Conservation (phyloP, 805 yeast genomes). For the Starmerella roubikii region DNA sequence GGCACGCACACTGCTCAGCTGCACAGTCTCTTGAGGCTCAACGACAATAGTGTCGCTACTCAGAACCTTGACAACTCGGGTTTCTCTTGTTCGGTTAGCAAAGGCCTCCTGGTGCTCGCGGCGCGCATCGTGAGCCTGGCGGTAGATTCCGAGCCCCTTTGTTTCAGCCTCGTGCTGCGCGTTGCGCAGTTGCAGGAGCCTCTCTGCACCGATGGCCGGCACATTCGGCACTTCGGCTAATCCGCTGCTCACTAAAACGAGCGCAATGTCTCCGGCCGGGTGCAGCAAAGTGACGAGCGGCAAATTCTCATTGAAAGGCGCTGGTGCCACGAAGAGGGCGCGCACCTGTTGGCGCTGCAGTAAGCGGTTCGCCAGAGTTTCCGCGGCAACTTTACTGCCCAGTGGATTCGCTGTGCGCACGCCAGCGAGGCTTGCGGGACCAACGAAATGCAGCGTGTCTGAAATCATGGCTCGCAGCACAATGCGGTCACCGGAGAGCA, state of each 20-base stretch:
- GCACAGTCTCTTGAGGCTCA: conserved; percentile 43
- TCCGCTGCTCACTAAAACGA: conserved; percentile 52
- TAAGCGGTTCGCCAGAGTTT: conserved; percentile 31
- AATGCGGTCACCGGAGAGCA: conserved; percentile 67
- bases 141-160: conserved; percentile 10
- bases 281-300: conserved; percentile 41
- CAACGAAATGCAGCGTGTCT: conserved; percentile 39
- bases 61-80: conserved; percentile 45
- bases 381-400: conserved; percentile 27
- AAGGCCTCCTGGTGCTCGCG: conserved; percentile 31
- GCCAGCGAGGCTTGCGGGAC: conserved; percentile 61
- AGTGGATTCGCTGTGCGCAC: conserved; percentile 29
- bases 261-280: conserved; percentile 67
- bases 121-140: conserved; percentile 26
- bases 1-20: conserved; percentile 60
- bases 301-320: conserved; percentile 29
- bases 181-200: conserved; percentile 48
- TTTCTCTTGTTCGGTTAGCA: conserved; percentile 30
- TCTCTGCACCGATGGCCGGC: conserved; percentile 59
- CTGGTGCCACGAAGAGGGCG: conserved; percentile 45
- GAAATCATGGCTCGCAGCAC: conserved; percentile 41
- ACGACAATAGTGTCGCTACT: conserved; percentile 55
- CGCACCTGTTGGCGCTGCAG: conserved; percentile 43
- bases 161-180: conserved; percentile 50
- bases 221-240: conserved; percentile 65